Conservation (phyloP, 1,284 basidiomycete species). For the Microbotryum intermedium region DNA sequence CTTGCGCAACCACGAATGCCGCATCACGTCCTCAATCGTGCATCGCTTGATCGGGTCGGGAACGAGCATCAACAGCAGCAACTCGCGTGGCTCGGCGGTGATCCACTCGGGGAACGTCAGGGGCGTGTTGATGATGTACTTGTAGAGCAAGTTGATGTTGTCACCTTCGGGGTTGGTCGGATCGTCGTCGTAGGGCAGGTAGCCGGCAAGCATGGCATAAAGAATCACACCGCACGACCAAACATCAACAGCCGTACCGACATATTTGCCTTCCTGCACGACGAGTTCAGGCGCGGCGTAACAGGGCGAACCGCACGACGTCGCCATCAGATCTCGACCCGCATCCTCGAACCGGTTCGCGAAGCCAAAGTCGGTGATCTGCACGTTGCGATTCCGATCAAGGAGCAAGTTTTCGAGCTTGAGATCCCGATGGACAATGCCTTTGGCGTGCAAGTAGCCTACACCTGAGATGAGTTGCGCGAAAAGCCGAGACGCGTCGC, state of each 20-base stretch:
- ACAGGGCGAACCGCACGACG: constrained; percentile 92
- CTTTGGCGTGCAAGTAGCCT: constrained; percentile 97
- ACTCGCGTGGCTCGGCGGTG: constrained; percentile 63
- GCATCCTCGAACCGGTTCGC: constrained; percentile 93
- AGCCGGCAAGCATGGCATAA: constrained; percentile 98
- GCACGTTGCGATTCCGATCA: constrained; percentile 90
- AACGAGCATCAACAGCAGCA: constrained; percentile 76
- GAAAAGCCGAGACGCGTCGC: constrained; percentile 91
- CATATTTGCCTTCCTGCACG: constrained; percentile 92
- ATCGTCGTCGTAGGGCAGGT: constrained; percentile 99
- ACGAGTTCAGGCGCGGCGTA: constrained; percentile 99
- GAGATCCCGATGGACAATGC: constrained; percentile 97
- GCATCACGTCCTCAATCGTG: constrained; percentile 65
- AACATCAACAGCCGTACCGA: constrained; percentile 97
- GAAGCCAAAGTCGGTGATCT: constrained; percentile 97
- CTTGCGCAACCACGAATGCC: constrained; percentile 68
- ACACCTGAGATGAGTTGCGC: constrained; percentile 98
- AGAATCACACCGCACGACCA: constrained; percentile 99
- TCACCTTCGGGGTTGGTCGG: constrained; percentile 97
- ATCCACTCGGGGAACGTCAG: constrained; percentile 92
- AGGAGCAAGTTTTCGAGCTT: constrained; percentile 97
- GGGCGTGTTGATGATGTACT: constrained; percentile 94
- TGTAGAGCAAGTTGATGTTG: constrained; percentile 99
- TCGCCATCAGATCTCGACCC: constrained; percentile 91
- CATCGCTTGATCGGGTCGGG: constrained; percentile 67